Percentiles rank a stretch among this genome's conserved stretches.
These are phyloP conservation scores for Stereocaulon alpinum DNA, from an alignment of 495 filamentous ascomycete genomes.

Conservation along the genomic window DNA sequence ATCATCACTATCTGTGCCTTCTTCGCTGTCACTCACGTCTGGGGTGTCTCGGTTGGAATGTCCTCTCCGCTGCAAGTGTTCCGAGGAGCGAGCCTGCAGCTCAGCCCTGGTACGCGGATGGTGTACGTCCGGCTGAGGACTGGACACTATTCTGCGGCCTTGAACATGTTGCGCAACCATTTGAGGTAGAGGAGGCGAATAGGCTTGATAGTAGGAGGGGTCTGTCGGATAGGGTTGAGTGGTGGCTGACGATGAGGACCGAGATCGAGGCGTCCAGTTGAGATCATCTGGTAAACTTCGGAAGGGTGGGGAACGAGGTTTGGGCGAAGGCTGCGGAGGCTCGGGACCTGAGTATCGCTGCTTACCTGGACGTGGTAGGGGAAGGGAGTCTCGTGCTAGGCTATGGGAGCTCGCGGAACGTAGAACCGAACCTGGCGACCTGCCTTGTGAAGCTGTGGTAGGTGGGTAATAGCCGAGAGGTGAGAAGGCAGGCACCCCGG, in stretches of 20 bases:
- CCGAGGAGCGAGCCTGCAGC: constrained; percentile 18
- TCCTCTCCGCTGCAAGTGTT: constrained; percentile 23
- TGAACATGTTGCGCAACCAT: constrained; percentile 25
- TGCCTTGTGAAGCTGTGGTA: constrained; percentile 7
- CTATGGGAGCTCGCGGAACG: constrained; percentile 33
- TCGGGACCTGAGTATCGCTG: constrained; percentile 26
- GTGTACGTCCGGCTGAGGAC: constrained; percentile 21
- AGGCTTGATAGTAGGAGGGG: constrained; percentile 24
- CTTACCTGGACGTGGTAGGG: constrained; percentile 28
- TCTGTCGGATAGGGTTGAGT: constrained; percentile 27
- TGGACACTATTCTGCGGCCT: constrained; percentile 24
- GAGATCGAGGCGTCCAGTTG: constrained; percentile 36
- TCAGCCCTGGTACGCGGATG: constrained; percentile 15
- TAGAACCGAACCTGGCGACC: constrained; percentile 28
- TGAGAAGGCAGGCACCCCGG: constrained; percentile 60
- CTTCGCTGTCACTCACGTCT: constrained; percentile 19
- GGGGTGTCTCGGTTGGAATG: constrained; percentile 21
- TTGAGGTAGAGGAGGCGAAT: constrained; percentile 23
- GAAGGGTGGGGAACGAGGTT: constrained; percentile 20
- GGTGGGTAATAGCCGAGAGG: constrained; percentile 32
- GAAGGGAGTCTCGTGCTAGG: constrained; percentile 30
- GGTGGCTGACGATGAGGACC: constrained; percentile 27
- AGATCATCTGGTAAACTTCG: constrained; percentile 38
- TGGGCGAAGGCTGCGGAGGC: constrained; percentile 26
- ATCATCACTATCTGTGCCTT: constrained; percentile 22